phyloP scores from a whole-genome alignment of 2,329 filamentous ascomycete genomes.

The Stemphylium lycopersici region DNA sequence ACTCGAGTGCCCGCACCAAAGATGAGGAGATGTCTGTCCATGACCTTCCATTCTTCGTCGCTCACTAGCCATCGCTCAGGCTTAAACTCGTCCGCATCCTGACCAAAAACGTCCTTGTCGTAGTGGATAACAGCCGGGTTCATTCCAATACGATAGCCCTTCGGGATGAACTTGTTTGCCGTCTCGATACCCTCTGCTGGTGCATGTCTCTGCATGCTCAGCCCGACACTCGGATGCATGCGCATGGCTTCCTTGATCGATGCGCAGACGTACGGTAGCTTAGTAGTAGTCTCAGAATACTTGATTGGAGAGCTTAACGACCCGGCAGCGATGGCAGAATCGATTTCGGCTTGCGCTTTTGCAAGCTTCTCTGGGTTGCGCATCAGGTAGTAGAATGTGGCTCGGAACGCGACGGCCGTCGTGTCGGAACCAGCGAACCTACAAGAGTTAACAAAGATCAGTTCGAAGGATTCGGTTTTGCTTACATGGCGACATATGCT shows the following conservation, averaged over 20 bases:
- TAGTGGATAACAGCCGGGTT: constrained; percentile 54
- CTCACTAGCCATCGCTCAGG: constrained; percentile 56
- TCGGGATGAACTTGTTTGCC: constrained; percentile 29
- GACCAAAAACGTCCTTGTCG: constrained; percentile 48
- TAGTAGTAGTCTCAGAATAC: constrained; percentile 18
- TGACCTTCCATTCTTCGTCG: constrained; percentile 18
- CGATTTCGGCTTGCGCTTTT: constrained; percentile 22
- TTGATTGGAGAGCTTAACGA: constrained; percentile 11
- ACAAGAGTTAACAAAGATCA: not conserved
- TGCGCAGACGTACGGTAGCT: constrained; percentile 51
- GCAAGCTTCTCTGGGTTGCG: constrained; percentile 30
- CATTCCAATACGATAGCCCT: constrained; percentile 52
- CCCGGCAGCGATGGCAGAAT: constrained; percentile 15
- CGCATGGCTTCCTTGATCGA: constrained; percentile 54
- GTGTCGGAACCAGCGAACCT: constrained; percentile 46
- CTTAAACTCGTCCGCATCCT: constrained; percentile 48
- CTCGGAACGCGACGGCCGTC: constrained; percentile 41
- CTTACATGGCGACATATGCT: constrained; percentile 36
- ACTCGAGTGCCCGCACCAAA: constrained; percentile 45
- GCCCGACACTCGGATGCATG: constrained; percentile 45
- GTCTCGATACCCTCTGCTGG: constrained; percentile 30
- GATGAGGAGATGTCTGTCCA: constrained; percentile 43
- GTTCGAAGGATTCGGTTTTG: not conserved
- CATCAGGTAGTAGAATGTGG: constrained; percentile 49
- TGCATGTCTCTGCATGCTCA: constrained; percentile 25